phyloP scores from a whole-genome alignment of 2,329 filamentous ascomycete genomes.

The Fusarium domesticum region DNA sequence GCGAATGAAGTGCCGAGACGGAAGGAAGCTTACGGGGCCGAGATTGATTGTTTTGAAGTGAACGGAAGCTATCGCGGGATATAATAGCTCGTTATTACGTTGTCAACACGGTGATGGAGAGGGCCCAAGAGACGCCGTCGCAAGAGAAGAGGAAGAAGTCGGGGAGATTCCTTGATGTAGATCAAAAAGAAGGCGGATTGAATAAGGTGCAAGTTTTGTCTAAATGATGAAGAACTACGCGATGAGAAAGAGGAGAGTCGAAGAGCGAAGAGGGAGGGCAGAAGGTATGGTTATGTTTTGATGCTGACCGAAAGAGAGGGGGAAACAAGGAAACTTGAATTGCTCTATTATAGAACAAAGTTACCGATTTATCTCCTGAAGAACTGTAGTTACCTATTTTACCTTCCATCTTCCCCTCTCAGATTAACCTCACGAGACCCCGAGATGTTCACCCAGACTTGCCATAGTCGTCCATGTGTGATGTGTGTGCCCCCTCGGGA shows the following conservation, averaged over 20 bases:
- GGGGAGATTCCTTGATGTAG: too few species aligned
- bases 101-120: not conserved
- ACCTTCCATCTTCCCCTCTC: not conserved
- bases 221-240: not conserved
- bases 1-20: not conserved
- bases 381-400: not conserved
- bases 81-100: not conserved
- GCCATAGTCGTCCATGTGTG: conserved; percentile 11
- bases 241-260: not conserved
- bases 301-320: not conserved
- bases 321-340: not conserved
- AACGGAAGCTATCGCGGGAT: not conserved
- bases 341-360: too few species aligned
- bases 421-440: conserved; percentile 20
- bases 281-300: not conserved
- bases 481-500: conserved; percentile 2
- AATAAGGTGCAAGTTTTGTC: too few species aligned
- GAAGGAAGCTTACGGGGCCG: not conserved
- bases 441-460: conserved; percentile 25
- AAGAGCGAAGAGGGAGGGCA: not conserved
- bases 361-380: not conserved
- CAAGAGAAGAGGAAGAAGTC: not conserved
- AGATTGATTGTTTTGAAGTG: not conserved
- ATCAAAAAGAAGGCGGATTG: too few species aligned
- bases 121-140: too few species aligned